Conservation (phyloP, 352 stramenopile genomes). For the Discostella stelligera region DNA sequence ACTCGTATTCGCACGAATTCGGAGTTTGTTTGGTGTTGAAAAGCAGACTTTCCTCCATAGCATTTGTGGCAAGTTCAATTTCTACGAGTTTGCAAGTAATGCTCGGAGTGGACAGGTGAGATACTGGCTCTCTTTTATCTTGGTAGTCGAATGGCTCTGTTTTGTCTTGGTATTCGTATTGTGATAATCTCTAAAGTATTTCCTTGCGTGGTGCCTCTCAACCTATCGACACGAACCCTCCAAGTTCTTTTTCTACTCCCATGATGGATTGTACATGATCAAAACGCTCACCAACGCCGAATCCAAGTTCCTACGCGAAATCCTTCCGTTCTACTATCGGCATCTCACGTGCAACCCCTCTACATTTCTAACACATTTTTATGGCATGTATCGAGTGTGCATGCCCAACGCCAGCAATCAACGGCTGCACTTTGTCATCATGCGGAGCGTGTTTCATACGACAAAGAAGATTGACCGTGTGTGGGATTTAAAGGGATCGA, state of each 20-base stretch:
- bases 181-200: neutral
- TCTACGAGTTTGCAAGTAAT: slow-evolving; percentile 96
- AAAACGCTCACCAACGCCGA: slow-evolving; percentile 95
- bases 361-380: slow-evolving; percentile 93
- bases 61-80: slow-evolving; percentile 85
- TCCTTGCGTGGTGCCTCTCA: neutral
- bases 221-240: neutral
- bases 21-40: slow-evolving; percentile 82
- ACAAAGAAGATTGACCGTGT: slow-evolving; percentile 88
- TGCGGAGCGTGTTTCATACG: slow-evolving; percentile 93
- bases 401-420: slow-evolving; percentile 87
- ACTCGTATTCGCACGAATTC: slow-evolving; percentile 84
- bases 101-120: slow-evolving; percentile 90
- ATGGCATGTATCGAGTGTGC: slow-evolving; percentile 94
- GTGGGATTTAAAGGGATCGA: slow-evolving; percentile 86
- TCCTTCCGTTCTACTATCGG: slow-evolving; percentile 95
- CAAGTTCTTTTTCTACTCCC: slow-evolving; percentile 96
- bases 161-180: neutral
- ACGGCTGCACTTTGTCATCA: slow-evolving; percentile 87
- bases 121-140: neutral
- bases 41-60: slow-evolving; percentile 86
- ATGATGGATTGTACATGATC: slow-evolving; percentile 96
- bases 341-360: slow-evolving; percentile 93
- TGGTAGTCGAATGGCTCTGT: too few relatives aligned
- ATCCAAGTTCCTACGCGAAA: slow-evolving; percentile 92